Evolutionary conservation across 2,329 filamentous ascomycete species (phyloP).

Genomic region (Dactylonectria macrodidyma): DNA sequence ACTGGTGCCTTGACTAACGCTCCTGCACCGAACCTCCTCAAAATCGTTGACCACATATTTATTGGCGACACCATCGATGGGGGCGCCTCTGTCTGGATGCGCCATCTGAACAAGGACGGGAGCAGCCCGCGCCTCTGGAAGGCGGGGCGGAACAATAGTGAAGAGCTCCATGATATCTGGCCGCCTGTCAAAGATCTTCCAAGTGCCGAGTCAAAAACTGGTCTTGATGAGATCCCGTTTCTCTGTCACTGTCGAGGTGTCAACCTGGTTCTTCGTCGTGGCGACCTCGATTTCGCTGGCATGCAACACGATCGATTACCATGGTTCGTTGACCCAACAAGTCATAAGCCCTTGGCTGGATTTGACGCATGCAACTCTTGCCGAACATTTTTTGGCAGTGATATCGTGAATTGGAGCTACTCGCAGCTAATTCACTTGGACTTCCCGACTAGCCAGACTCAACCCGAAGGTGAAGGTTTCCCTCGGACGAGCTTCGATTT

Average conservation of each 20-base stretch:
- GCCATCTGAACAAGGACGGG: constrained; percentile 51
- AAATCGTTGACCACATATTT: constrained; percentile 58
- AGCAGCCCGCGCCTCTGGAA: constrained; percentile 46
- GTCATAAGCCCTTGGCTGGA: constrained; percentile 55
- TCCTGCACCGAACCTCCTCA: constrained; percentile 47
- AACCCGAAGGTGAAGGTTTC: constrained; percentile 18
- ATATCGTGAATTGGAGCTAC: constrained; percentile 64
- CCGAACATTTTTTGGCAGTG: constrained; percentile 57
- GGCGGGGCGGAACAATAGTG: constrained; percentile 36
- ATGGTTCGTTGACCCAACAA: constrained; percentile 59
- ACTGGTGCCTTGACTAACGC: constrained; percentile 57
- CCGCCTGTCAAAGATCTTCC: constrained; percentile 35
- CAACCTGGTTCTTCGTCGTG: constrained; percentile 56
- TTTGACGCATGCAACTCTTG: constrained; percentile 66
- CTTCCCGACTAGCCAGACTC: constrained; percentile 40
- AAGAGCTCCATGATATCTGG: constrained; percentile 52
- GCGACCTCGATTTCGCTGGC: constrained; percentile 42
- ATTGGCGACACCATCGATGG: constrained; percentile 67
- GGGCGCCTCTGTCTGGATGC: constrained; percentile 64
- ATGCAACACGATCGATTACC: constrained; percentile 52
- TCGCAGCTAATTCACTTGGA: constrained; percentile 56
- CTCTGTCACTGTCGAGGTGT: constrained; percentile 64
- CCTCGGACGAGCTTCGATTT: constrained; percentile 45
- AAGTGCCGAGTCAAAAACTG: constrained; percentile 26
- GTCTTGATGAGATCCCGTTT: constrained; percentile 52